Evolutionary conservation across 495 filamentous ascomycete species (phyloP).

Genomic region (Xylaria intraflava): DNA sequence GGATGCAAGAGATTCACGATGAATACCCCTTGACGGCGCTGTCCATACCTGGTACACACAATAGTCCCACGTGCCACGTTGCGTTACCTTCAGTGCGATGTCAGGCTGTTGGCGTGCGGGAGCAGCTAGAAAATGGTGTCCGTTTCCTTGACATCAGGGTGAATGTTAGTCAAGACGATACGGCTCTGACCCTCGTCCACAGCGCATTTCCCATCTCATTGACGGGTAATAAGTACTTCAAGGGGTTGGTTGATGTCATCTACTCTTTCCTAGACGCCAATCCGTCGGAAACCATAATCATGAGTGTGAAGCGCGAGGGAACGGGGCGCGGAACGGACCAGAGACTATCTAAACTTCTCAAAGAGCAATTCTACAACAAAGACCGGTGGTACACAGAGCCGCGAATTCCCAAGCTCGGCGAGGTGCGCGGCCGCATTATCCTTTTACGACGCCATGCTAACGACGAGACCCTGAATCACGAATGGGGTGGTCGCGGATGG

Average conservation of each 20-base stretch:
- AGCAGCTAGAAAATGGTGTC: slow-evolving; percentile 83
- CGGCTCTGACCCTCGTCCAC: slow-evolving; percentile 57
- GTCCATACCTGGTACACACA: slow-evolving; percentile 93
- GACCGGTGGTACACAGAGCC: slow-evolving; percentile 71
- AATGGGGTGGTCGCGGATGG: slow-evolving; percentile 61
- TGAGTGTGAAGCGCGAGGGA: slow-evolving; percentile 89
- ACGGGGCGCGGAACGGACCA: slow-evolving; percentile 72
- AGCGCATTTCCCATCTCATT: slow-evolving; percentile 42
- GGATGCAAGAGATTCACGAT: slow-evolving; percentile 73
- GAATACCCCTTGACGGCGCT: slow-evolving; percentile 68
- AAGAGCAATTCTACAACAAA: slow-evolving; percentile 60
- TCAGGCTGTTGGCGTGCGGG: slow-evolving; percentile 68
- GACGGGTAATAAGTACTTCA: slow-evolving; percentile 59
- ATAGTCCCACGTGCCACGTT: slow-evolving; percentile 73
- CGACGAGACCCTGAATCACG: slow-evolving; percentile 50
- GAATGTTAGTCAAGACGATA: slow-evolving; percentile 59
- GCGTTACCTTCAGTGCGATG: slow-evolving; percentile 92
- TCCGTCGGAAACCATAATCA: slow-evolving; percentile 74
- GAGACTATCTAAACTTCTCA: slow-evolving; percentile 64
- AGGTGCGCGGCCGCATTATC: slow-evolving; percentile 75
- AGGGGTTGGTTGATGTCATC: slow-evolving; percentile 59
- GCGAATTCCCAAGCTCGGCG: slow-evolving; percentile 72
- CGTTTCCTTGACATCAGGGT: slow-evolving; percentile 91
- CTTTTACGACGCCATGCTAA: slow-evolving; percentile 76
- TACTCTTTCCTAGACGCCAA: slow-evolving; percentile 70